A percentile compares a stretch with the other conserved stretches of the same genome.
These are phyloP conservation scores for Forsythia suspensa DNA, from an alignment of 257 asterid genomes.

Conservation along the genomic window DNA sequence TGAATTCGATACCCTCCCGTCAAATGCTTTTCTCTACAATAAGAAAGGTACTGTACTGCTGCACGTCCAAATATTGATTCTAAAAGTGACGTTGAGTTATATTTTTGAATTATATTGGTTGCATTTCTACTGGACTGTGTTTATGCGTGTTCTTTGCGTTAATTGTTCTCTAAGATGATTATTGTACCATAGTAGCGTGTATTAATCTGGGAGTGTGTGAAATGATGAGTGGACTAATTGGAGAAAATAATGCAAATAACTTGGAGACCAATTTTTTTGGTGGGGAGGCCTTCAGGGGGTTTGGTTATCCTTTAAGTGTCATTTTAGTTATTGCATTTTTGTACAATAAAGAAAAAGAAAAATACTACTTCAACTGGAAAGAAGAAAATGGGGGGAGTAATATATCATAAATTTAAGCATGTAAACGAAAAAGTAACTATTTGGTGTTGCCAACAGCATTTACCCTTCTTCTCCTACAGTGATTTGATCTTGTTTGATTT, in stretches of 20 bases:
- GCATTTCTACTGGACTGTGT: slow-evolving; percentile 1
- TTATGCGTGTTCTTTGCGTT: background rate
- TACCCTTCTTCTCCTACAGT: background rate
- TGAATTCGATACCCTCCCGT: slow-evolving; percentile 70
- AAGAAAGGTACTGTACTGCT: slow-evolving; percentile 14
- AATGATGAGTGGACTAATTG: background rate
- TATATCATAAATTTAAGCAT: background rate
- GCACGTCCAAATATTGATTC: background rate
- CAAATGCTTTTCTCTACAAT: slow-evolving; percentile 45
- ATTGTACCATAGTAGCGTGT: background rate
- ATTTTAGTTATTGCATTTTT: background rate
- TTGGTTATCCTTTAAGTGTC: background rate
- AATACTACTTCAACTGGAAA: background rate
- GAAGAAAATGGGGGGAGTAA: background rate
- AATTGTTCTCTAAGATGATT: slow-evolving; percentile 1
- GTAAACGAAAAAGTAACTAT: background rate
- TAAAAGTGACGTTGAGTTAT: slow-evolving; percentile 4
- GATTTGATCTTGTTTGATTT: background rate
- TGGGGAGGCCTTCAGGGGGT: background rate
- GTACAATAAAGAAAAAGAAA: background rate
- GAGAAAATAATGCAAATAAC: background rate
- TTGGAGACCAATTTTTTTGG: background rate
- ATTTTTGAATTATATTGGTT: slow-evolving; percentile 10
- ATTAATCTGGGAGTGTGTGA: background rate
- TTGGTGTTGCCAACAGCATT: background rate